phyloP scores from a whole-genome alignment of 225 moss, liverwort and hornwort species.

The Marchantia polymorpha region DNA sequence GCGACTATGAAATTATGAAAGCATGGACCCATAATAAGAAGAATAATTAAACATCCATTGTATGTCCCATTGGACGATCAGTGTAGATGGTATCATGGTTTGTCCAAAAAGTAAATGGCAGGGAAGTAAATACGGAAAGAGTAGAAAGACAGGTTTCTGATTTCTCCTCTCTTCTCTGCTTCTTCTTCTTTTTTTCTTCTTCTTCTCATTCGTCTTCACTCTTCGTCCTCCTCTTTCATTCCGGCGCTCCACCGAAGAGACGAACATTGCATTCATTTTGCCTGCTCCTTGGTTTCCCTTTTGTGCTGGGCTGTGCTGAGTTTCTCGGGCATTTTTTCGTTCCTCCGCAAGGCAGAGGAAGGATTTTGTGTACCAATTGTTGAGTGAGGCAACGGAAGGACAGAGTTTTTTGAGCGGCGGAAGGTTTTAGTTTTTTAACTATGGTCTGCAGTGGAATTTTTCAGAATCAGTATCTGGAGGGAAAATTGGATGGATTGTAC shows the following conservation, averaged over 20 bases:
- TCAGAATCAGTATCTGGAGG: constrained; percentile 4
- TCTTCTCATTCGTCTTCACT: background rate
- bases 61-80: background rate
- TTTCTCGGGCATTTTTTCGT: background rate
- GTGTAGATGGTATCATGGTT: background rate
- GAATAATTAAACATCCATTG: background rate
- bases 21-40: background rate
- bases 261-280: background rate
- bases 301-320: background rate
- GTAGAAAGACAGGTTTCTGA: too few relatives aligned
- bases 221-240: background rate
- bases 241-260: background rate
- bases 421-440: background rate
- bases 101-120: background rate
- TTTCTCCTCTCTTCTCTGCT: background rate
- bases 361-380: background rate
- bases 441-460: constrained; percentile 21
- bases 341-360: background rate
- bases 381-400: background rate
- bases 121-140: background rate
- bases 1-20: background rate
- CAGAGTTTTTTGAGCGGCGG: background rate
- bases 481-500: constrained; percentile 9
- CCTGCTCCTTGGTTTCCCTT: background rate
- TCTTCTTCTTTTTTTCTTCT: background rate